These are phyloP conservation scores for Grifola frondosa DNA, from an alignment of 1,284 basidiomycete species.

Conservation along the genomic window DNA sequence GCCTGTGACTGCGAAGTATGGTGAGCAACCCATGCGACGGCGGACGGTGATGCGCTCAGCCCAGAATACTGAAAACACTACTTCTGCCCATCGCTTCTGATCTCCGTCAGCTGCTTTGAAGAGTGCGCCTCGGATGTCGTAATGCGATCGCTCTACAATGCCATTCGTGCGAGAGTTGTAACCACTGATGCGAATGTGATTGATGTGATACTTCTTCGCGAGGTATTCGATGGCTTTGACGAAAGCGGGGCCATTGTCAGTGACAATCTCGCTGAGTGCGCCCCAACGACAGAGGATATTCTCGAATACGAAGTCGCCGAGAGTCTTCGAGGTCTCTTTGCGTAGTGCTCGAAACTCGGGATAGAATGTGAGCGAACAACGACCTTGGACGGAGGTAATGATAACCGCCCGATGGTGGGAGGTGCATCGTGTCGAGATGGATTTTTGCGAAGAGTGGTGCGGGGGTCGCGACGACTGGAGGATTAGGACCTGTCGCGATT, in stretches of 20 bases:
- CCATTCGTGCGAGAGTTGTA: conserved; percentile 48
- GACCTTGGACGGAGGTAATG: conserved; percentile 26
- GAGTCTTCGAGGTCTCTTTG: neutral
- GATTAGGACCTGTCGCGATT: conserved; percentile 29
- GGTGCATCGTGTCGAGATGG: conserved; percentile 34
- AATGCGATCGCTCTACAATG: conserved; percentile 37
- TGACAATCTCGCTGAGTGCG: conserved; percentile 20
- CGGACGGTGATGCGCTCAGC: conserved; percentile 37
- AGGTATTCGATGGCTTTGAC: conserved; percentile 34
- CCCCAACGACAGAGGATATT: conserved; percentile 28
- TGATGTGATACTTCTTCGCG: conserved; percentile 32
- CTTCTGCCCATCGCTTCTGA: conserved; percentile 29
- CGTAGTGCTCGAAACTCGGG: conserved; percentile 23
- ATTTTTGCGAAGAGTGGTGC: conserved; percentile 32
- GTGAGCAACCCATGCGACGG: conserved; percentile 31
- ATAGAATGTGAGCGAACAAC: conserved; percentile 21
- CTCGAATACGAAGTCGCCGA: conserved; percentile 29
- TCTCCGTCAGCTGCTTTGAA: conserved; percentile 38
- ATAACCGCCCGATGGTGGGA: conserved; percentile 21
- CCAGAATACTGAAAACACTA: conserved; percentile 37
- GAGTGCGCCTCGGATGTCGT: conserved; percentile 34
- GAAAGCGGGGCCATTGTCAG: conserved; percentile 30
- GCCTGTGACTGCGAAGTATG: conserved; percentile 38
- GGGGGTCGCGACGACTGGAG: conserved; percentile 31
- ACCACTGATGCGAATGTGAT: conserved; percentile 40